phyloP scores from a whole-genome alignment of 441 rosid species.

The Croton laevigatus region DNA sequence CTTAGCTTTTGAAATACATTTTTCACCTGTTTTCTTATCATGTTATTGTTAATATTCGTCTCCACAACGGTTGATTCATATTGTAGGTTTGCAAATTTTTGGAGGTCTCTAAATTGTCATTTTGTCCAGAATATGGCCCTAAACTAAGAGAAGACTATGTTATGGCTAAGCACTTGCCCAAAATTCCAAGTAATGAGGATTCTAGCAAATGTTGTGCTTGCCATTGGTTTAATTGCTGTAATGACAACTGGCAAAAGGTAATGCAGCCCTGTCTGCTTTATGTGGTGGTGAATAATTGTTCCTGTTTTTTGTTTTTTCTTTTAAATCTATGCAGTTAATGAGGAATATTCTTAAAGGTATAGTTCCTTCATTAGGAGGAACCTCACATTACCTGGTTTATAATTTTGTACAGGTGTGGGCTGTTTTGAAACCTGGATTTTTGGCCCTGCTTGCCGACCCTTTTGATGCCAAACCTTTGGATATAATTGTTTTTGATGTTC shows the following conservation, averaged over 20 bases:
- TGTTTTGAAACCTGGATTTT: conserved; percentile 94
- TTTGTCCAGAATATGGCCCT: conserved; percentile 94
- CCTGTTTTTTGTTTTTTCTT: too few relatives aligned
- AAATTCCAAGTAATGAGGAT: conserved; percentile 57
- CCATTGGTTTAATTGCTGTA: conserved; percentile 81
- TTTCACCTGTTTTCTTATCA: background rate
- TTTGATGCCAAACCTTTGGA: conserved; percentile 81
- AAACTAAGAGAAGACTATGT: conserved; percentile 96
- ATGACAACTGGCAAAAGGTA: conserved; percentile 99
- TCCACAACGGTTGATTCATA: conserved; percentile 27
- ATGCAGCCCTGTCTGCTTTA: conserved; percentile 19
- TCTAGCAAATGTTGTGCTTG: conserved; percentile 72
- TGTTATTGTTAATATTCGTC: conserved; percentile 19
- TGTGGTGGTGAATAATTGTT: conserved; percentile 8
- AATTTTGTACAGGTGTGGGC: conserved; percentile 85
- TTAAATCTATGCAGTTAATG: background rate
- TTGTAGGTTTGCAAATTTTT: conserved; percentile 95
- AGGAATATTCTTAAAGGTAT: background rate
- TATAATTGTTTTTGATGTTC: conserved; percentile 90
- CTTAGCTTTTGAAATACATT: background rate
- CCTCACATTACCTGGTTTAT: conserved; percentile 12
- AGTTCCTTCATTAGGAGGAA: background rate
- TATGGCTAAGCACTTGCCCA: conserved; percentile 92
- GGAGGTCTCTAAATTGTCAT: conserved; percentile 97
- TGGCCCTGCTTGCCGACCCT: conserved; percentile 89